A percentile compares a stretch with the other conserved stretches of the same genome.
Evolutionary conservation across 257 asterid species (phyloP).

Genomic region (Eucommia ulmoides): DNA sequence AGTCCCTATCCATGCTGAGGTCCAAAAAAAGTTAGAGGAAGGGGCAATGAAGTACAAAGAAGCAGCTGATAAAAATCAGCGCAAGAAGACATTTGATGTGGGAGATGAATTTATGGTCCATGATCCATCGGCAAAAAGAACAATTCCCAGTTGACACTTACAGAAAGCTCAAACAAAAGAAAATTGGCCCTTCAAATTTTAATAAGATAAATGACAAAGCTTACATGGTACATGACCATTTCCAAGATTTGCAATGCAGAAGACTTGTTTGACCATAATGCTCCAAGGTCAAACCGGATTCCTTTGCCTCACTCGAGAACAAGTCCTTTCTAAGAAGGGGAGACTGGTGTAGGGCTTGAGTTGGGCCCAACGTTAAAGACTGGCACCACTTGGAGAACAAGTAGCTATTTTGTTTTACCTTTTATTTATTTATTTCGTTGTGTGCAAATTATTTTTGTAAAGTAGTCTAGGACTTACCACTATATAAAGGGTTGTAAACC

Average conservation of each 20-base stretch:
- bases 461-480: too few species aligned
- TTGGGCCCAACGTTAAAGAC: too few species aligned
- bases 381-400: too few species aligned
- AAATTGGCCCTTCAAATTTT: not conserved
- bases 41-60: not conserved
- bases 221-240: not conserved
- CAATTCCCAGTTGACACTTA: not conserved
- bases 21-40: not conserved
- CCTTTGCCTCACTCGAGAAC: not conserved
- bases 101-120: not conserved
- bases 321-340: not conserved
- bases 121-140: not conserved
- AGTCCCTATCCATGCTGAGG: not conserved
- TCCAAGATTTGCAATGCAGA: not conserved
- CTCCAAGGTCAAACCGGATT: not conserved
- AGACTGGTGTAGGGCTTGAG: not conserved
- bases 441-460: too few species aligned
- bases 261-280: not conserved
- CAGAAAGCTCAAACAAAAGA: not conserved
- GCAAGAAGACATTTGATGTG: not conserved
- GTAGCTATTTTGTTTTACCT: too few species aligned
- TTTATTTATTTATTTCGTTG: too few species aligned
- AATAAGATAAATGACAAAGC: not conserved
- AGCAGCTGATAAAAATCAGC: not conserved
- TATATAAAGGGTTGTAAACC: too few species aligned